Evolutionary conservation across 1,284 basidiomycete species (phyloP).

Genomic region (Sphaerobolus stellatus): DNA sequence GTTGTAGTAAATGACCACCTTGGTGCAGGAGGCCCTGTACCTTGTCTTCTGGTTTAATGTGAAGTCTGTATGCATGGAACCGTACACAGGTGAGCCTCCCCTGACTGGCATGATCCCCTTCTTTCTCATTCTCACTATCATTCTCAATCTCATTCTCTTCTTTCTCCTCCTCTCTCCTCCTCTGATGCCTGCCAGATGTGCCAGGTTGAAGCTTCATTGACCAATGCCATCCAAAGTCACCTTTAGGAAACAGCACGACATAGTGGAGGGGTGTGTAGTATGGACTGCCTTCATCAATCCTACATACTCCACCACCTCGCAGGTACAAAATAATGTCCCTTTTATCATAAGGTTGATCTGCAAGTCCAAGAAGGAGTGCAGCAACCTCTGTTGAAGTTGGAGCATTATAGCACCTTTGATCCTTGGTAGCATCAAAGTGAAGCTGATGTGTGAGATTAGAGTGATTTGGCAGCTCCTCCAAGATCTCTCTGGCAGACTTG

Average conservation of each 20-base stretch:
- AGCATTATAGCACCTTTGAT: too few species aligned
- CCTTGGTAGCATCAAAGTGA: too few species aligned
- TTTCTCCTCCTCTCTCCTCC: background rate
- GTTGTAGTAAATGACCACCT: slow-evolving; percentile 40
- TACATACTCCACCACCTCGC: background rate
- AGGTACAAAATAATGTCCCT: background rate
- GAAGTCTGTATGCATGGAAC: slow-evolving; percentile 35
- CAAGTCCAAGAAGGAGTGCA: slow-evolving; percentile 26
- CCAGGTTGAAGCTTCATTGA: too few species aligned
- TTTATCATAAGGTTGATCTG: background rate
- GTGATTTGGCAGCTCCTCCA: too few species aligned
- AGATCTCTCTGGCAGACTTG: too few species aligned
- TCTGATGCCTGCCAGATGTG: background rate
- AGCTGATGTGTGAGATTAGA: too few species aligned
- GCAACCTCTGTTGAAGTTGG: slow-evolving; percentile 29
- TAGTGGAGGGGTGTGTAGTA: background rate
- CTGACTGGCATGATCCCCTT: too few species aligned
- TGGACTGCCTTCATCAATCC: background rate
- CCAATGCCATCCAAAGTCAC: background rate
- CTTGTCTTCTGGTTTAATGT: slow-evolving; percentile 26
- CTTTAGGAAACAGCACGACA: background rate
- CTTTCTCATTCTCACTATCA: too few species aligned
- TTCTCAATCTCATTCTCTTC: background rate
- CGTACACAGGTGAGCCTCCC: slow-evolving; percentile 31
- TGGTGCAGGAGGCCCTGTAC: slow-evolving; percentile 35